Evolutionary conservation across 768 basidiomycete species (phyloP), one percentile per base, ranked within the genome.

Genomic region (Podaxis sp.): DNA sequence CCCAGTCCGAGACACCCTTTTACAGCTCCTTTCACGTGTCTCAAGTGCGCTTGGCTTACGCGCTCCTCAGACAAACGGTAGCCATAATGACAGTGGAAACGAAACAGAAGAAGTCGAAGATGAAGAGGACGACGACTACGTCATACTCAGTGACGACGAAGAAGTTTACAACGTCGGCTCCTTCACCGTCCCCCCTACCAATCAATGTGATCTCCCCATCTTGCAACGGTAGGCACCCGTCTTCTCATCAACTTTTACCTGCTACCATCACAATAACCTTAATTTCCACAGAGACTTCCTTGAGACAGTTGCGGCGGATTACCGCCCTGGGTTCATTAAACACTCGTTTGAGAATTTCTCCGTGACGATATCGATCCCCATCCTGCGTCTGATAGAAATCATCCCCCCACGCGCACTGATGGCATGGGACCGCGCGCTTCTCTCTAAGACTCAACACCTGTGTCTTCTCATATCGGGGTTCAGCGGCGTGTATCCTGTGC

Each of bases 371-470:
- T 87, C 86, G 2, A 62, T 85, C n/a, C 84, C 87, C 11, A 78
- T 84, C 44, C 75, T 86, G 62, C 74, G 66, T 10, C 77, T 88
- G 11, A 77, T 84, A 13, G 67, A 79, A 12, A 78, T 76, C 55
- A 84, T 89, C 24, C 81, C 87, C 11, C 80, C 87, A 2, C 84
- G 85, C 40, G 88, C 88, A 10, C 75, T 91, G 36, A 83, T 89
- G 73, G 88, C 89, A 24, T 91, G 90, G 90, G 90, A 91, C 67
- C 78, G 83, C 13, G 82, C 82, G 8, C 79, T 91, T 4, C 77
- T 90, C 22, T 77, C 84, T 4, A 78, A 80, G 33, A 75, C 81
- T 12, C 83, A 84, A 22, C 78, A 89, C 73, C 76, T 91, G 52
- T 84, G 84, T 4, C 80, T 91, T n/a, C 78, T 90, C 28, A 83